phyloP scores from a whole-genome alignment of 163 green algal species.

The Scenedesmus sp. region DNA sequence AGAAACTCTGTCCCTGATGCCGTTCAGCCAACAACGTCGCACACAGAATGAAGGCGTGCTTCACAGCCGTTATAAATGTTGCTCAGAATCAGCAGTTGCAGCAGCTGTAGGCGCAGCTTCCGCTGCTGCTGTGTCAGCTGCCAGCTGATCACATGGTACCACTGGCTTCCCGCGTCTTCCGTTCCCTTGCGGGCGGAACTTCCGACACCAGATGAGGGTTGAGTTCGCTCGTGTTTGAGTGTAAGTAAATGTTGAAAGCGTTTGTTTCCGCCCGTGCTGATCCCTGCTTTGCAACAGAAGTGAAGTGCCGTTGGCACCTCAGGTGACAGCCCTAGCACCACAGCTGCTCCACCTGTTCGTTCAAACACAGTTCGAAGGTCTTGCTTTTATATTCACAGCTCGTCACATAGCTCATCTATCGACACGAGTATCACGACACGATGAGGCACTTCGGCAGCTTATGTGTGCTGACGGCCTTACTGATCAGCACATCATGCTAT shows the following conservation, averaged over 20 bases:
- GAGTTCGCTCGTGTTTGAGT: too few species aligned
- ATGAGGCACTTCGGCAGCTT: background rate
- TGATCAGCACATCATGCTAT: background rate
- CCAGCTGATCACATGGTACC: background rate
- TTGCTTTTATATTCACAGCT: too few species aligned
- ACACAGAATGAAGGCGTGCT: too few species aligned
- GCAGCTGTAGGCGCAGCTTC: background rate
- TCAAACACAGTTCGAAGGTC: too few species aligned
- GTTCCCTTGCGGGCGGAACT: background rate
- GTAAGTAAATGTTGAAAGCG: too few species aligned
- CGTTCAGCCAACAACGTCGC: too few species aligned
- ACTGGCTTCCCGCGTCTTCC: background rate
- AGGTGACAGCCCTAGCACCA: background rate
- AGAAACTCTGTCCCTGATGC: too few species aligned
- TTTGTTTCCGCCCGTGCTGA: too few species aligned
- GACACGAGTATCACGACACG: background rate
- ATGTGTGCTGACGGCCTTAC: background rate
- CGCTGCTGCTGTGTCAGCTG: background rate
- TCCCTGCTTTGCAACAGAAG: background rate
- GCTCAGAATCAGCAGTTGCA: background rate
- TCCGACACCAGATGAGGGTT: background rate
- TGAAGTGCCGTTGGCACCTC: background rate
- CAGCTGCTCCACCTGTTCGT: too few species aligned
- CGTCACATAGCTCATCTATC: background rate
- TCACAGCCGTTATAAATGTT: too few species aligned